Conservation (phyloP, 257 asterid species). For the Petunia secreta region DNA sequence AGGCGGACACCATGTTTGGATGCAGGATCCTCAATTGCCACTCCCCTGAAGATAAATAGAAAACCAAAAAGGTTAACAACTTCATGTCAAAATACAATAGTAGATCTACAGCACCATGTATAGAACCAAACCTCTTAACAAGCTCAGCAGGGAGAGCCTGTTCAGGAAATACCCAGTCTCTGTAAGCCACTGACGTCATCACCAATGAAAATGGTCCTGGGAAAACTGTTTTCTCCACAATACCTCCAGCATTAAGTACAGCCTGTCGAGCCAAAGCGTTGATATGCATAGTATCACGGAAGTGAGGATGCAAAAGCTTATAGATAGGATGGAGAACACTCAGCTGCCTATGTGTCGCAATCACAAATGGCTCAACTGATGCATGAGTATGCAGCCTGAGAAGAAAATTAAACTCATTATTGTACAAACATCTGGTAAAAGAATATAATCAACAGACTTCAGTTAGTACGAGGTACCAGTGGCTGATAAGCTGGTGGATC, state of each 20-base stretch:
- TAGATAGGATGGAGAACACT: background rate
- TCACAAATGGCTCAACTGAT: background rate
- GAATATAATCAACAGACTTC: background rate
- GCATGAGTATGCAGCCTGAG: background rate
- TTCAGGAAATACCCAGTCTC: background rate
- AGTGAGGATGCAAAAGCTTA: background rate
- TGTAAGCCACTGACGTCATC: background rate
- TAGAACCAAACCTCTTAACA: background rate
- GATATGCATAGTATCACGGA: background rate
- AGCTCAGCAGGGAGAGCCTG: background rate
- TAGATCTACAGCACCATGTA: background rate
- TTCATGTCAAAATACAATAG: background rate
- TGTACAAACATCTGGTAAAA: background rate
- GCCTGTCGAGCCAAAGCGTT: constrained; percentile 1
- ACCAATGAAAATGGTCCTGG: background rate
- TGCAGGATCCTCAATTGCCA: too few species aligned
- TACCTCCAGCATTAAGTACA: background rate
- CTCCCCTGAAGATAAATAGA: background rate
- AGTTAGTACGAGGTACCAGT: constrained; percentile 20
- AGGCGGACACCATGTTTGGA: too few species aligned
- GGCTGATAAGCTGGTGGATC: constrained; percentile 33
- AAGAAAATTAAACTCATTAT: background rate
- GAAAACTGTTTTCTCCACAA: background rate
- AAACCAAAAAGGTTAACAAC: background rate
- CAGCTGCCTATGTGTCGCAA: background rate